These are phyloP conservation scores for Amylocystis lapponica DNA, from an alignment of 768 basidiomycete genomes.

Conservation along the genomic window DNA sequence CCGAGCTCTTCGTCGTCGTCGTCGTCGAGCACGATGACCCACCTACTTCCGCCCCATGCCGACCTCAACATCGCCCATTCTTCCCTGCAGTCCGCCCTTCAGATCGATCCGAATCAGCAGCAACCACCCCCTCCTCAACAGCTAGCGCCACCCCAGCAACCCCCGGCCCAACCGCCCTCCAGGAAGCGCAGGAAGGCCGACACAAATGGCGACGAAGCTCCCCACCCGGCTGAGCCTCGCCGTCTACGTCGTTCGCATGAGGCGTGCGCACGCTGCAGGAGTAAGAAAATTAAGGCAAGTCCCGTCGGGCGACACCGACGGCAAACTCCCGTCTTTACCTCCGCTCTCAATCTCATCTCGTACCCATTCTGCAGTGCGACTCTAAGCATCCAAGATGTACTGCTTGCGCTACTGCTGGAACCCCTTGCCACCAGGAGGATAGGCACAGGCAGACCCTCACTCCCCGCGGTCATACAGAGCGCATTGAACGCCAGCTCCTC, in stretches of 20 bases:
- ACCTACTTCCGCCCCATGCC: slow-evolving; percentile 41
- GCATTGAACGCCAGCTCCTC: slow-evolving; percentile 70
- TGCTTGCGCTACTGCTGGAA: slow-evolving; percentile 76
- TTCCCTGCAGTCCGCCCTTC: slow-evolving; percentile 55
- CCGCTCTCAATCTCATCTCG: slow-evolving; percentile 22
- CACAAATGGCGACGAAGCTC: slow-evolving; percentile 48
- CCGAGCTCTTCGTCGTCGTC: slow-evolving; percentile 4
- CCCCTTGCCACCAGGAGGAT: slow-evolving; percentile 82
- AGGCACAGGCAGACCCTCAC: slow-evolving; percentile 83
- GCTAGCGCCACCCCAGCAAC: slow-evolving; percentile 28
- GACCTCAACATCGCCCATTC: slow-evolving; percentile 39
- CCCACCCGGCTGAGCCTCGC: slow-evolving; percentile 63
- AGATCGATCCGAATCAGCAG: slow-evolving; percentile 64
- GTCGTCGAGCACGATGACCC: slow-evolving; percentile 32
- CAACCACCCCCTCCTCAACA: slow-evolving; percentile 37
- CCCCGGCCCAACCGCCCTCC: slow-evolving; percentile 29
- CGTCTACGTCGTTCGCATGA: slow-evolving; percentile 85
- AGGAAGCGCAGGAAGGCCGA: slow-evolving; percentile 53
- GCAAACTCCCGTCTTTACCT: slow-evolving; percentile 60
- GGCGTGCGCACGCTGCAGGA: slow-evolving; percentile 89
- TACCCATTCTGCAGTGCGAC: slow-evolving; percentile 58
- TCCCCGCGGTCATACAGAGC: slow-evolving; percentile 78
- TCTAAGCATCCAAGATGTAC: slow-evolving; percentile 86
- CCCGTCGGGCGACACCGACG: slow-evolving; percentile 62
- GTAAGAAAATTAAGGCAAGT: slow-evolving; percentile 88